phyloP scores from a whole-genome alignment of 257 asterid genomes.

The Verbena officinalis region DNA sequence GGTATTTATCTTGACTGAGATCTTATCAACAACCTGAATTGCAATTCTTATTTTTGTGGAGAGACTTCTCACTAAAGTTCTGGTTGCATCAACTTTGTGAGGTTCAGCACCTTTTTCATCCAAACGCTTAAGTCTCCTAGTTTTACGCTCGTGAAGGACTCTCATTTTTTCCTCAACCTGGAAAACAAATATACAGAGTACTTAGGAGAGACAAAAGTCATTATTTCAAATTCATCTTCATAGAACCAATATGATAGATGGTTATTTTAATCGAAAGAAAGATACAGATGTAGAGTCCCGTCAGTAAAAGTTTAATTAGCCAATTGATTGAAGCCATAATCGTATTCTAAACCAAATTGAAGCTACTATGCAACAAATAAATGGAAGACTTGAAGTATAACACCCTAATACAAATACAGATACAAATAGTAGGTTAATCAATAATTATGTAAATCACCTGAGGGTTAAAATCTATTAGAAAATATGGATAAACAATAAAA shows the following conservation, averaged over 20 bases:
- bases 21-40: slow-evolving; percentile 90
- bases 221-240: no score
- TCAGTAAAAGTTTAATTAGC: background rate
- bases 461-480: slow-evolving; percentile 22
- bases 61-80: slow-evolving; percentile 70
- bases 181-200: slow-evolving; percentile 26
- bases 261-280: background rate
- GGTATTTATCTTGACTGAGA: slow-evolving; percentile 79
- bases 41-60: slow-evolving; percentile 89
- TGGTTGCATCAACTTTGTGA: slow-evolving; percentile 71
- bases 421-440: slow-evolving; percentile 10
- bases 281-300: background rate
- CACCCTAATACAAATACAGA: slow-evolving; percentile 6
- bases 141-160: slow-evolving; percentile 70
- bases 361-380: slow-evolving; percentile 22
- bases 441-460: background rate
- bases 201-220: slow-evolving; percentile 18
- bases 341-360: slow-evolving; percentile 6
- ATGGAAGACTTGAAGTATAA: slow-evolving; percentile 16
- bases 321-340: background rate
- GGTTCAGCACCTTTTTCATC: slow-evolving; percentile 91
- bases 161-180: slow-evolving; percentile 97
- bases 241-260: no score
- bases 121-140: slow-evolving; percentile 64
- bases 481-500: slow-evolving; percentile 34